These are phyloP conservation scores for Claviceps maximensis DNA, from an alignment of 2,329 filamentous ascomycete species.

Conservation along the genomic window DNA sequence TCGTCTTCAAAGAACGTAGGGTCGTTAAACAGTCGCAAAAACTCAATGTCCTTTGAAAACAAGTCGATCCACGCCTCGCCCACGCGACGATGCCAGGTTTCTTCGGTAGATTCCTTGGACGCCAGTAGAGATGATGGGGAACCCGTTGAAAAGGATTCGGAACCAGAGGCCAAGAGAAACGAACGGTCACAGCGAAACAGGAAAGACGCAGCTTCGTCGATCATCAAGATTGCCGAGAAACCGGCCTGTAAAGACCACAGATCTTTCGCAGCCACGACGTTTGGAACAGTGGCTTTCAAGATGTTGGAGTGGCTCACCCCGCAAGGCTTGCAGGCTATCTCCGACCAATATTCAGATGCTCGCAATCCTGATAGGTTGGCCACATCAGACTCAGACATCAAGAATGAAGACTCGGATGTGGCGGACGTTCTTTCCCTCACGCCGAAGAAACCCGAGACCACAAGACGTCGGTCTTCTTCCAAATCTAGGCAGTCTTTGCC, in stretches of 20 bases:
- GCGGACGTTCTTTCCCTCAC: background rate
- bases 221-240: slow-evolving; percentile 31
- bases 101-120: slow-evolving; percentile 2
- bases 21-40: background rate
- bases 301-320: slow-evolving; percentile 61
- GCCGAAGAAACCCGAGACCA: background rate
- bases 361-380: slow-evolving; percentile 6
- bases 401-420: background rate
- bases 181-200: background rate
- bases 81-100: background rate
- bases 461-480: background rate
- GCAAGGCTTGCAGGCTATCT: slow-evolving; percentile 37
- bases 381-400: background rate
- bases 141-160: background rate
- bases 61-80: background rate
- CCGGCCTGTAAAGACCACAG: slow-evolving; percentile 41
- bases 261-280: slow-evolving; percentile 49
- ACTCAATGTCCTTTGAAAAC: background rate
- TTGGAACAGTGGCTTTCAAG: slow-evolving; percentile 52
- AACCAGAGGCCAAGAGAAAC: background rate
- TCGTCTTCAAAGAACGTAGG: background rate
- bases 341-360: slow-evolving; percentile 19
- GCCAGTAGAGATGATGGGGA: background rate
- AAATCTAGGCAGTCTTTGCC: background rate
- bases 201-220: background rate